A percentile compares a stretch with the other conserved stretches of the same genome.
Conservation (phyloP, 176 grass and related monocot species). For the Carex myosuroides region DNA sequence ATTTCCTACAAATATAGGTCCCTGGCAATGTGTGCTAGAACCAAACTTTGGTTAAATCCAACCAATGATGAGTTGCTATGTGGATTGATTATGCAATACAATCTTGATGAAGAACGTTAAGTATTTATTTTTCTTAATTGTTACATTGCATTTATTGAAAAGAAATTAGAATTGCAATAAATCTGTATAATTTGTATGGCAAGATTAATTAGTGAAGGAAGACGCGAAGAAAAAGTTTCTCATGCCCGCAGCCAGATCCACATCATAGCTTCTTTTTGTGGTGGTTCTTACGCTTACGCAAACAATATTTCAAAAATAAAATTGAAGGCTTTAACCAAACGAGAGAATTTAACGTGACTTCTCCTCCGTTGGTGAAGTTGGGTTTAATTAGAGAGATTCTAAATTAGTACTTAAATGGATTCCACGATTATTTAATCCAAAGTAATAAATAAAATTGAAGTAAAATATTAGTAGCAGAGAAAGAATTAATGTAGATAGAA, state of each 20-base stretch:
- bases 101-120: neutral
- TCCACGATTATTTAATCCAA: neutral
- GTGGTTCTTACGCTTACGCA: neutral
- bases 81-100: neutral
- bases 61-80: neutral
- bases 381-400: neutral
- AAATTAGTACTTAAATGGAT: neutral
- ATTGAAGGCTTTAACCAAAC: neutral
- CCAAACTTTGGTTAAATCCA: neutral
- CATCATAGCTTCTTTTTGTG: too few relatives aligned
- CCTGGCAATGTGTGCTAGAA: neutral
- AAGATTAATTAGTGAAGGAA: neutral
- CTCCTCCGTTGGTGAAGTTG: neutral
- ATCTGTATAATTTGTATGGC: neutral
- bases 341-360: neutral
- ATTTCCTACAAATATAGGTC: neutral
- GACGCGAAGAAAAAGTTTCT: too few relatives aligned
- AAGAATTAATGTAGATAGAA: neutral
- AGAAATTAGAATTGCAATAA: neutral
- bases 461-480: neutral
- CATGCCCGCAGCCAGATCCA: too few relatives aligned
- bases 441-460: neutral
- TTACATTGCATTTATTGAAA: neutral
- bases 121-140: neutral
- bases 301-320: neutral